Evolutionary conservation across 768 basidiomycete species (phyloP).

Genomic region (Pleurotus citrinopileatus): DNA sequence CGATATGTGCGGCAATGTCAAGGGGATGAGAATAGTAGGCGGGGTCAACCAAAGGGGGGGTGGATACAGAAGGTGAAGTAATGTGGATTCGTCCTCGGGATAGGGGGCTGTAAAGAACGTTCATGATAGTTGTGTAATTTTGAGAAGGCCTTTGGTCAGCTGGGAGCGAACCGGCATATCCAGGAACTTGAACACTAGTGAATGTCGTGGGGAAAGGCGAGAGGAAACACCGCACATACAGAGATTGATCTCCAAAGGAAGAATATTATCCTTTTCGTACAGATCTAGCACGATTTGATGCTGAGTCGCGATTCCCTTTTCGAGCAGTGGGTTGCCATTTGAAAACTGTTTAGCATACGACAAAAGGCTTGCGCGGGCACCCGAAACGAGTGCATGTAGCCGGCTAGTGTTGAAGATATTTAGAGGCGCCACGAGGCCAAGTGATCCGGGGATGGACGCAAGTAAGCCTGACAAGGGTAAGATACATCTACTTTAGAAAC

Average conservation of each 20-base stretch:
- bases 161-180: slow-evolving; percentile 26
- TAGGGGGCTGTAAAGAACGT: slow-evolving; percentile 32
- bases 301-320: slow-evolving; percentile 27
- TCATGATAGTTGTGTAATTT: slow-evolving; percentile 29
- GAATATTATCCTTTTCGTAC: slow-evolving; percentile 21
- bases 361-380: slow-evolving; percentile 19
- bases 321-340: slow-evolving; percentile 27
- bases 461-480: slow-evolving; percentile 18
- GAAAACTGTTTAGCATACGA: slow-evolving; percentile 25
- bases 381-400: slow-evolving; percentile 15
- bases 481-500: not conserved
- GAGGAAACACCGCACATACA: slow-evolving; percentile 18
- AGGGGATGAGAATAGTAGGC: slow-evolving; percentile 36
- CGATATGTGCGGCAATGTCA: slow-evolving; percentile 29
- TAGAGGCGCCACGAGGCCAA: slow-evolving; percentile 24
- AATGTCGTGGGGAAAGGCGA: not conserved
- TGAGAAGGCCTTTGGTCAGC: slow-evolving; percentile 19
- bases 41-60: slow-evolving; percentile 47
- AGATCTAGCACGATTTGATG: slow-evolving; percentile 21
- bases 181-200: slow-evolving; percentile 22
- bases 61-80: slow-evolving; percentile 36
- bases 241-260: slow-evolving; percentile 27
- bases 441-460: slow-evolving; percentile 27
- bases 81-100: slow-evolving; percentile 47
- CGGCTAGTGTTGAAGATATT: slow-evolving; percentile 21